Conservation (phyloP, 139 green algal species). For the Coelastrella sp. region DNA sequence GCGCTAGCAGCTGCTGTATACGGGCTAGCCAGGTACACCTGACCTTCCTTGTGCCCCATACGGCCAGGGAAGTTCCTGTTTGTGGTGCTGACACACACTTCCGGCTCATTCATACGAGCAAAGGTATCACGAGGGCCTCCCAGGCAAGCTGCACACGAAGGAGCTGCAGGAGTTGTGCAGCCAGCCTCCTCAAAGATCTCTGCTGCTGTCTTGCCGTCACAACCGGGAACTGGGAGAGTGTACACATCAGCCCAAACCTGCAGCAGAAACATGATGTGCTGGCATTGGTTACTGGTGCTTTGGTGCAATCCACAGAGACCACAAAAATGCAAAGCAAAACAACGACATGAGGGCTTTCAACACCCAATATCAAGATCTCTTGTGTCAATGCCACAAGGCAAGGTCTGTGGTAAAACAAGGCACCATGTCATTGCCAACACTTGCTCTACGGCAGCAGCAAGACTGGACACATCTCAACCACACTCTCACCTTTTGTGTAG, state of each 20-base stretch:
- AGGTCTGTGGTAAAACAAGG: neutral
- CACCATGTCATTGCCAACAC: neutral
- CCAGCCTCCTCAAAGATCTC: slow-evolving; percentile 95
- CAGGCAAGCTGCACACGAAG: slow-evolving; percentile 93
- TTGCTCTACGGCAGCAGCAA: neutral
- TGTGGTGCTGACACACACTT: slow-evolving; percentile 95
- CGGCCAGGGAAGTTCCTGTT: slow-evolving; percentile 98
- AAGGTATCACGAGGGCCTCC: slow-evolving; percentile 95
- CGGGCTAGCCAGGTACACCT: slow-evolving; percentile 95
- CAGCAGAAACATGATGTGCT: neutral
- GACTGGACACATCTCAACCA: neutral
- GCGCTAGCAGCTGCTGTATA: slow-evolving; percentile 94
- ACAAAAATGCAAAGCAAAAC: neutral
- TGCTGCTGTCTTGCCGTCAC: slow-evolving; percentile 93
- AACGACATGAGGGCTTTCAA: no score
- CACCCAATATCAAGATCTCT: no score
- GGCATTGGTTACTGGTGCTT: neutral
- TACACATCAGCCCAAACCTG: slow-evolving; percentile 97
- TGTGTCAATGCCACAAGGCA: no score
- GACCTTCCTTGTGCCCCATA: slow-evolving; percentile 97
- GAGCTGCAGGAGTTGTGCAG: slow-evolving; percentile 88
- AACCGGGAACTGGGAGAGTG: slow-evolving; percentile 89
- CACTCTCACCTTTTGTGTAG: slow-evolving; percentile 89
- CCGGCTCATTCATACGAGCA: slow-evolving; percentile 95
- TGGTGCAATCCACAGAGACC: neutral